These are phyloP conservation scores for Bombardia bombarda DNA, from an alignment of 495 filamentous ascomycete species.

Conservation along the genomic window DNA sequence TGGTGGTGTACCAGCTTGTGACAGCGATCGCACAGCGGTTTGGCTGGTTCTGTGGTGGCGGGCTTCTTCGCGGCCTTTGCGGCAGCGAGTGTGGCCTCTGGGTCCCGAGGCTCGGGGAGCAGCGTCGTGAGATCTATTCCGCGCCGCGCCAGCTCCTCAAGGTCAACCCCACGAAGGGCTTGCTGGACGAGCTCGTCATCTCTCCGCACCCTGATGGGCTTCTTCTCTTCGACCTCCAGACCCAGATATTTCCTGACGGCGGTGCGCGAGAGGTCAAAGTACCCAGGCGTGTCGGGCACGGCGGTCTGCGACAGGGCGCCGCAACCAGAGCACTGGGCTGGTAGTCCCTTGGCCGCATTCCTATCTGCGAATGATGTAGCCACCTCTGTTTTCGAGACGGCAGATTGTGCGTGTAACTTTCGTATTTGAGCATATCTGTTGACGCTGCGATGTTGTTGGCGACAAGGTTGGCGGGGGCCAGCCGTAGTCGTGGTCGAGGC, in stretches of 20 bases:
- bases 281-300: slow-evolving; percentile 65
- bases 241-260: slow-evolving; percentile 38
- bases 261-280: slow-evolving; percentile 55
- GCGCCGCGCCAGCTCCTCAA: slow-evolving; percentile 30
- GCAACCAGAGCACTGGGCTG: slow-evolving; percentile 73
- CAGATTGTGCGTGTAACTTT: slow-evolving; percentile 22
- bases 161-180: slow-evolving; percentile 31
- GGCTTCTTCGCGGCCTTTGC: neutral
- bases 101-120: slow-evolving; percentile 5
- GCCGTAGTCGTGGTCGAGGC: neutral
- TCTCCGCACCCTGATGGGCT: slow-evolving; percentile 12
- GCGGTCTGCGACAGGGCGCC: slow-evolving; percentile 74
- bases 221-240: slow-evolving; percentile 11
- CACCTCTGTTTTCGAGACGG: neutral
- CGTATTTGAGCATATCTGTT: too few species aligned
- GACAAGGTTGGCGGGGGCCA: neutral
- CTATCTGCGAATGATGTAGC: neutral
- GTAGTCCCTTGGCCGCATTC: slow-evolving; percentile 30
- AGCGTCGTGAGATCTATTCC: slow-evolving; percentile 34
- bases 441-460: too few species aligned
- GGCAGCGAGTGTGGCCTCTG: neutral
- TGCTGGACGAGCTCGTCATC: slow-evolving; percentile 30
- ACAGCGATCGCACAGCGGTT: slow-evolving; percentile 76
- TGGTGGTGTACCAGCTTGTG: slow-evolving; percentile 72
- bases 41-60: too few species aligned